phyloP scores from a whole-genome alignment of 352 stramenopile species.

The Globisporangium takayamanum region DNA sequence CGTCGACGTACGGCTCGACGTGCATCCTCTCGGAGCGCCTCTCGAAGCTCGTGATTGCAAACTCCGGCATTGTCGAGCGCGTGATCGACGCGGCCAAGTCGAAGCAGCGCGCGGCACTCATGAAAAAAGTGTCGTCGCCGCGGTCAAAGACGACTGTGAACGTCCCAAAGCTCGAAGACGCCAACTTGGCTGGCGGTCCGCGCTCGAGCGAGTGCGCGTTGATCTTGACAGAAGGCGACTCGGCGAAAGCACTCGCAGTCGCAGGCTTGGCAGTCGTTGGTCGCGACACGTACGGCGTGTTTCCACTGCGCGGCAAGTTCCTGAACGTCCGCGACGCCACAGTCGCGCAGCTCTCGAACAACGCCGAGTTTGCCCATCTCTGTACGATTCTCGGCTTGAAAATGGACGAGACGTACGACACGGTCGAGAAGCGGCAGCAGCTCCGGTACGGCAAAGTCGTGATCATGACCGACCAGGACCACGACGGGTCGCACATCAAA shows the following conservation, averaged over 20 bases:
- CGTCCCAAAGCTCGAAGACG: slow-evolving; percentile 99
- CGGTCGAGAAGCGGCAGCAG: slow-evolving; percentile 80
- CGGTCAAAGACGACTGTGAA: slow-evolving; percentile 76
- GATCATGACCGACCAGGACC: slow-evolving; percentile 99
- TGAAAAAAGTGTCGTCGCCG: slow-evolving; percentile 81
- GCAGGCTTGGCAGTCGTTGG: slow-evolving; percentile 97
- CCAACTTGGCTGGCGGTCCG: slow-evolving; percentile 93
- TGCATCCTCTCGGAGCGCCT: slow-evolving; percentile 93
- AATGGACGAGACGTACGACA: slow-evolving; percentile 93
- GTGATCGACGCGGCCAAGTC: slow-evolving; percentile 91
- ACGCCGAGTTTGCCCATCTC: slow-evolving; percentile 94
- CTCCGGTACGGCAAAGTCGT: slow-evolving; percentile 99
- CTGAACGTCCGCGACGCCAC: slow-evolving; percentile 88
- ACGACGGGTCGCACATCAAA: slow-evolving; percentile 99
- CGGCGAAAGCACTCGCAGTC: slow-evolving; percentile 98
- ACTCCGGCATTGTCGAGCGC: slow-evolving; percentile 93
- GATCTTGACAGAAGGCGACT: slow-evolving; percentile 99
- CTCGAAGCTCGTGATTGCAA: slow-evolving; percentile 92
- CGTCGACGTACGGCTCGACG: slow-evolving; percentile 81
- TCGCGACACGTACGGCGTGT: slow-evolving; percentile 97
- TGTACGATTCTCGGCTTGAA: slow-evolving; percentile 98
- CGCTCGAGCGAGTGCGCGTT: slow-evolving; percentile 92
- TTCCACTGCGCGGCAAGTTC: slow-evolving; percentile 96
- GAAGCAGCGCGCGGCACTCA: slow-evolving; percentile 90
- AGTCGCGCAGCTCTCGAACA: slow-evolving; percentile 85